phyloP scores from a whole-genome alignment of 2,329 filamentous ascomycete genomes.

The Trichophyton equinum region DNA sequence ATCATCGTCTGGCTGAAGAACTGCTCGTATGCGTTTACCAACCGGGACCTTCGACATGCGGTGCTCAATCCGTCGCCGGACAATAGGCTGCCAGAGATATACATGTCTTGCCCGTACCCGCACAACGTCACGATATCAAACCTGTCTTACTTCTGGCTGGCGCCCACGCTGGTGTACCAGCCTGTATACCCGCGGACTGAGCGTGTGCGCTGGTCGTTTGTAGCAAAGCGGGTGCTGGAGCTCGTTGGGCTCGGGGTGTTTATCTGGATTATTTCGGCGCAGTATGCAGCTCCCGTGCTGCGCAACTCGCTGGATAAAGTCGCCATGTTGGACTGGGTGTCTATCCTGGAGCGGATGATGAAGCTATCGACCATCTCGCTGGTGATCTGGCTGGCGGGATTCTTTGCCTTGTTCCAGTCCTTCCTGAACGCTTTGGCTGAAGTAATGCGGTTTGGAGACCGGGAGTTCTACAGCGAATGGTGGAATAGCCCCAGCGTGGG shows the following conservation, averaged over 20 bases:
- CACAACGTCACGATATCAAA: constrained; percentile 80
- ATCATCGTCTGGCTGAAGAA: constrained; percentile 95
- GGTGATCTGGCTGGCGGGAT: constrained; percentile 93
- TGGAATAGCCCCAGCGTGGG: constrained; percentile 87
- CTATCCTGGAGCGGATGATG: constrained; percentile 78
- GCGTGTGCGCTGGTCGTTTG: constrained; percentile 74
- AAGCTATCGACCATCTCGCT: constrained; percentile 92
- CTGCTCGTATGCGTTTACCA: constrained; percentile 90
- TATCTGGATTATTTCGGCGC: constrained; percentile 89
- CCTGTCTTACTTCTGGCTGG: constrained; percentile 94
- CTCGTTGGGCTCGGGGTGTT: constrained; percentile 66
- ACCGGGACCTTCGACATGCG: constrained; percentile 84
- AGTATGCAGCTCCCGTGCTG: constrained; percentile 84
- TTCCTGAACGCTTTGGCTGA: constrained; percentile 85
- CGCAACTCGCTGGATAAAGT: constrained; percentile 85
- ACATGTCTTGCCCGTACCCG: constrained; percentile 74
- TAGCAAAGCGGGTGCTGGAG: constrained; percentile 69
- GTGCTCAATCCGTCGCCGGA: constrained; percentile 64
- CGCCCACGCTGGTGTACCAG: constrained; percentile 91
- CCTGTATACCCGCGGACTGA: constrained; percentile 83
- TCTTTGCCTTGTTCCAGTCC: constrained; percentile 93
- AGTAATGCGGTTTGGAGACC: constrained; percentile 76
- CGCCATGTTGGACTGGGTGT: constrained; percentile 61
- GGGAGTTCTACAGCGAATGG: constrained; percentile 95
- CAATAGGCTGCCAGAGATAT: constrained; percentile 65